A percentile compares a stretch with the other conserved stretches of the same genome.
phyloP scores from a whole-genome alignment of 2,329 filamentous ascomycete genomes.

The Purpureocillium lavendulum region DNA sequence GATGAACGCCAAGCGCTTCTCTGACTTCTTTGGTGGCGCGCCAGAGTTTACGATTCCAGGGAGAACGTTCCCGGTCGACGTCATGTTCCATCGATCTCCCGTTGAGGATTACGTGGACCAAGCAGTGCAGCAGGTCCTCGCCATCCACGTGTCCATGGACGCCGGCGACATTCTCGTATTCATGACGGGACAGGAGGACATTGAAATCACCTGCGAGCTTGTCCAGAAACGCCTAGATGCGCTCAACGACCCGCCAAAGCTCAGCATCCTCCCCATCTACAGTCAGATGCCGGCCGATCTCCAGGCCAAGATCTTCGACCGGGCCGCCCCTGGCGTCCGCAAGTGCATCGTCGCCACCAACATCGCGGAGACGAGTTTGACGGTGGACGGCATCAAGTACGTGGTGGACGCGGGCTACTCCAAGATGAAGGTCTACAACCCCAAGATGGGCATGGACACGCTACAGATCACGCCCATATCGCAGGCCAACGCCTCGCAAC shows the following conservation, averaged over 20 bases:
- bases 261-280: conserved; percentile 95
- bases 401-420: conserved; percentile 95
- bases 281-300: conserved; percentile 98
- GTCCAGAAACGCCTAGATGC: conserved; percentile 80
- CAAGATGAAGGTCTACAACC: conserved; percentile 98
- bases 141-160: conserved; percentile 93
- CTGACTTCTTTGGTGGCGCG: conserved; percentile 90
- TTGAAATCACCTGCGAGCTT: conserved; percentile 91
- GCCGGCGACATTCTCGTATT: conserved; percentile 93
- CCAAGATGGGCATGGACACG: conserved; percentile 98
- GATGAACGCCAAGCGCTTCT: conserved; percentile 96
- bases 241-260: conserved; percentile 87
- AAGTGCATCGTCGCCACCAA: conserved; percentile 99
- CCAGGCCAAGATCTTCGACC: conserved; percentile 96
- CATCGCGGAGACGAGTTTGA: conserved; percentile 95
- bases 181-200: conserved; percentile 99
- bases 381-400: conserved; percentile 98
- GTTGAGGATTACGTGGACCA: conserved; percentile 98
- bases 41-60: conserved; percentile 96
- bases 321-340: conserved; percentile 78
- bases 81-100: conserved; percentile 89
- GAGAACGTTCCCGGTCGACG: conserved; percentile 91
- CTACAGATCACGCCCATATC: conserved; percentile 96
- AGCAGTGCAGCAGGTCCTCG: conserved; percentile 89
- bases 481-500: conserved; percentile 89